Base-by-base conservation (phyloP, 2,329 filamentous ascomycete species). In the Leptographium wingfieldii region DNA sequence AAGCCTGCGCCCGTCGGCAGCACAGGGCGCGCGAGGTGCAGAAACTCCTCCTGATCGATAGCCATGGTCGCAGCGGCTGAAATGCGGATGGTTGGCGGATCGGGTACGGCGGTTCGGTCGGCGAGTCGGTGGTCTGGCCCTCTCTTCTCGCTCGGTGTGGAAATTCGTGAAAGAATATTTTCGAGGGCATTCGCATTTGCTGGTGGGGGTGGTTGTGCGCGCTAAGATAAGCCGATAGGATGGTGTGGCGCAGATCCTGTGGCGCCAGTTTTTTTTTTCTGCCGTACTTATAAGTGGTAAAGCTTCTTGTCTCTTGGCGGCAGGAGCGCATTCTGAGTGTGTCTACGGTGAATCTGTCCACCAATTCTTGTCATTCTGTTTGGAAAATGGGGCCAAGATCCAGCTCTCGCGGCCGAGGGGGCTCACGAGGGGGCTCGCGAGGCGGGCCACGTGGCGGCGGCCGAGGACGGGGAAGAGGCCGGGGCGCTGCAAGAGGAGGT, bases 11-110 rank as follows among this genome's bases (percentile, higher is more conserved):
- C 79, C 64, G 87, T 85, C 67, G 91, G 90, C 73, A 90, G 91
- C 70, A 97, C 81, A 69, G 94, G 94, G 74, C 94, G 86, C 71
- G 92, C 87, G 67, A 99, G 87, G 75, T 99, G 94, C 70, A 97
- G 85, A 80, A 96, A 97, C 65, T 88, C 87, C 74, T 92, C 88
- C 69, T 83, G 80, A 73, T 85, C 78, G 71, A 83, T 78, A 74
- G 90, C 87, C 91, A 95, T 96, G 82, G 75, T 65, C 31, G 61
- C 61, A 59, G 48, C 27, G 56, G 25, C 27, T 40, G 3, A 35
- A 4, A 46, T 49, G 40, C 19, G 29, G 22, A 56, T 12, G 33
- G 27, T 19, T 1, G 58, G 57, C 53, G 60, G 63, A 57, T 61
- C 64, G 61, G 52, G 63, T 63, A 60, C 61, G 60, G 61, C 52